phyloP scores from a whole-genome alignment of 495 filamentous ascomycete species.

The Jackrogersella multiformis region DNA sequence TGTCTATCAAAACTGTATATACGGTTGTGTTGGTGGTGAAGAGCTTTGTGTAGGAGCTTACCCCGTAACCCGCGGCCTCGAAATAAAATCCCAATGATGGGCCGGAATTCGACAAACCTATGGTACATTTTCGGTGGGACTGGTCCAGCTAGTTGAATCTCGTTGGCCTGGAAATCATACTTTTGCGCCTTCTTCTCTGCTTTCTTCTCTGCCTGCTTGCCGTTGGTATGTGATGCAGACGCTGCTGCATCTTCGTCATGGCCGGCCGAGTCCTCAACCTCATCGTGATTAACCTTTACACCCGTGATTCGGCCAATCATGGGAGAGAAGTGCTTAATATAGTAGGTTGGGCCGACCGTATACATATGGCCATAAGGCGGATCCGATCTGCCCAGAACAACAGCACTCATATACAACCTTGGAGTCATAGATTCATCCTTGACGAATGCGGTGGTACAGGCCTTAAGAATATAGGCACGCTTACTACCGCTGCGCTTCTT shows the following conservation, averaged over 20 bases:
- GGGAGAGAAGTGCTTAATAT: slow-evolving; percentile 86
- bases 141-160: slow-evolving; percentile 86
- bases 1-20: slow-evolving; percentile 85
- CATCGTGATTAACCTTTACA: slow-evolving; percentile 68
- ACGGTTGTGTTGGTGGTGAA: slow-evolving; percentile 88
- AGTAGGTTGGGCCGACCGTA: slow-evolving; percentile 77
- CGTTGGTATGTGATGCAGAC: slow-evolving; percentile 27
- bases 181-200: slow-evolving; percentile 66
- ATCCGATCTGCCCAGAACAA: slow-evolving; percentile 78
- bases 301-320: slow-evolving; percentile 85
- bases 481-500: slow-evolving; percentile 88
- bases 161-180: slow-evolving; percentile 93
- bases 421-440: slow-evolving; percentile 63
- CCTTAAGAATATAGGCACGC: slow-evolving; percentile 78
- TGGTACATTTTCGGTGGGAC: slow-evolving; percentile 83
- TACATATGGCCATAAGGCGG: slow-evolving; percentile 79
- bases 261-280: slow-evolving; percentile 49
- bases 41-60: slow-evolving; percentile 78
- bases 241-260: slow-evolving; percentile 30
- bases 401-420: slow-evolving; percentile 70
- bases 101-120: slow-evolving; percentile 90
- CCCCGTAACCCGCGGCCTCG: slow-evolving; percentile 77
- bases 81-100: slow-evolving; percentile 91
- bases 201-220: slow-evolving; percentile 53
- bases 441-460: slow-evolving; percentile 64